A percentile compares a stretch with the other conserved stretches of the same genome.
phyloP scores from a whole-genome alignment of 768 basidiomycete genomes.

The Neoboletus magnificus region DNA sequence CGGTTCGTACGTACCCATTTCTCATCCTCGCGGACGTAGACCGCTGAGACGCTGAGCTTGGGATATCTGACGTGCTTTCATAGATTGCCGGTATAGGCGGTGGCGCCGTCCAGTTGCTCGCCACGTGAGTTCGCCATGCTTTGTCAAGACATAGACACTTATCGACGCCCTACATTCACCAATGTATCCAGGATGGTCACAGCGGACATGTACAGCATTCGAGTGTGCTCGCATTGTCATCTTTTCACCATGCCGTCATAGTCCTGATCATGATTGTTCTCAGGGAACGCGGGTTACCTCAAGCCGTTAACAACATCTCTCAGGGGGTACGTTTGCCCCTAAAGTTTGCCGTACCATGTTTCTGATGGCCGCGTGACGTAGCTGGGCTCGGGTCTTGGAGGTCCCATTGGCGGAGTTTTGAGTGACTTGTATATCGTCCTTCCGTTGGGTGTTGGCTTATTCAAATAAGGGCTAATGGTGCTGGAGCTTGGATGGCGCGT shows the following conservation, averaged over 20 bases:
- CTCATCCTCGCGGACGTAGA: not conserved
- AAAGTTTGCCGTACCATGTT: not conserved
- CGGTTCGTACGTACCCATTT: constrained; percentile 55
- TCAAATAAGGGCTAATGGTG: not conserved
- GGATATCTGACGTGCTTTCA: not conserved
- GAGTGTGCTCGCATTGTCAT: constrained; percentile 3
- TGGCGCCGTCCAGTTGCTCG: constrained; percentile 19
- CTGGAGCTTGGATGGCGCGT: constrained; percentile 51
- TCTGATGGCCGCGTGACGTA: constrained; percentile 1
- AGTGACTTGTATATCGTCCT: constrained; percentile 16
- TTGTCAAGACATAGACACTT: not conserved
- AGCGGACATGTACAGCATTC: constrained; percentile 20
- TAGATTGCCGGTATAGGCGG: constrained; percentile 24
- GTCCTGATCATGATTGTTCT: not conserved
- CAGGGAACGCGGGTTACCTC: constrained; percentile 13
- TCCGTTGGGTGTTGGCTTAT: not conserved
- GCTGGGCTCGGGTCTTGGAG: constrained; percentile 24
- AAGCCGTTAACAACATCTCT: constrained; percentile 44
- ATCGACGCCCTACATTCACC: not conserved
- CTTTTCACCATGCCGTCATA: not conserved
- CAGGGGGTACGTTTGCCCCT: constrained; percentile 12
- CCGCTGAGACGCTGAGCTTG: not conserved
- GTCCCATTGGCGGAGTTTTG: constrained; percentile 21
- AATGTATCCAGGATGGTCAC: constrained; percentile 17
- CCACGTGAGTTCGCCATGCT: constrained; percentile 9